Percentiles rank a stretch among this genome's conserved stretches.
phyloP scores from a whole-genome alignment of 108 stramenopile species.

The Skeletonema menzelii region DNA sequence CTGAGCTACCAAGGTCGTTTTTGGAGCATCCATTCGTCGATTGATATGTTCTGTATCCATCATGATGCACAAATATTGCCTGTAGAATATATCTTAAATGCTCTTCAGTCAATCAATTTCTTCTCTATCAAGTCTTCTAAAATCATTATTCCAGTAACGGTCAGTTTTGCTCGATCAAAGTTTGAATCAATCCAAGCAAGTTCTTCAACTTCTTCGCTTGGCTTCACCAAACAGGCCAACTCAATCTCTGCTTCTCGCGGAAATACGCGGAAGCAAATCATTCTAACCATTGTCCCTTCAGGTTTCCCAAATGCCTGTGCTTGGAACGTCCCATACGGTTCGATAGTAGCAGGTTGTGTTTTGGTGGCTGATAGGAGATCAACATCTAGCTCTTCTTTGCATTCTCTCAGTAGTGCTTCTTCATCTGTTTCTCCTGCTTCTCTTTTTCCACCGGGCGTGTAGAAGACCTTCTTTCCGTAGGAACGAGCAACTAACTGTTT shows the following conservation, averaged over 20 bases:
- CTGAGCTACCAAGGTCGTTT: constrained; percentile 21
- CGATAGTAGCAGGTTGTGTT: constrained; percentile 27
- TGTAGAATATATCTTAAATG: constrained; percentile 1
- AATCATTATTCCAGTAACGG: constrained; percentile 51
- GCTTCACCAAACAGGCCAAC: constrained; percentile 32
- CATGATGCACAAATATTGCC: neutral
- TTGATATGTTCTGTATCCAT: neutral
- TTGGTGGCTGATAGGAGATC: constrained; percentile 33
- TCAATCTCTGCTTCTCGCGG: constrained; percentile 46
- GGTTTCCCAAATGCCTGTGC: constrained; percentile 63
- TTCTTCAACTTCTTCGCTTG: constrained; percentile 56
- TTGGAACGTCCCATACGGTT: constrained; percentile 49
- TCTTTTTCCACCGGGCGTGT: constrained; percentile 62
- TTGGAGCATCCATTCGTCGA: neutral
- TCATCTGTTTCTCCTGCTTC: constrained; percentile 48
- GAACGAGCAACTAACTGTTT: constrained; percentile 57
- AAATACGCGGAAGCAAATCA: constrained; percentile 45
- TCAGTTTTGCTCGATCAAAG: constrained; percentile 45
- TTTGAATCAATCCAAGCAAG: constrained; percentile 53
- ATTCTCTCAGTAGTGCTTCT: constrained; percentile 52
- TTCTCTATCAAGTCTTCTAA: constrained; percentile 55
- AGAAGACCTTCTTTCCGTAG: constrained; percentile 46
- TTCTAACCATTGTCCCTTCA: constrained; percentile 52
- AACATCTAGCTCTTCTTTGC: constrained; percentile 54
- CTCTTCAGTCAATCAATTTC: constrained; percentile 46